Conservation (phyloP, 2,329 filamentous ascomycete genomes). For the Tolypocladium tropicale region DNA sequence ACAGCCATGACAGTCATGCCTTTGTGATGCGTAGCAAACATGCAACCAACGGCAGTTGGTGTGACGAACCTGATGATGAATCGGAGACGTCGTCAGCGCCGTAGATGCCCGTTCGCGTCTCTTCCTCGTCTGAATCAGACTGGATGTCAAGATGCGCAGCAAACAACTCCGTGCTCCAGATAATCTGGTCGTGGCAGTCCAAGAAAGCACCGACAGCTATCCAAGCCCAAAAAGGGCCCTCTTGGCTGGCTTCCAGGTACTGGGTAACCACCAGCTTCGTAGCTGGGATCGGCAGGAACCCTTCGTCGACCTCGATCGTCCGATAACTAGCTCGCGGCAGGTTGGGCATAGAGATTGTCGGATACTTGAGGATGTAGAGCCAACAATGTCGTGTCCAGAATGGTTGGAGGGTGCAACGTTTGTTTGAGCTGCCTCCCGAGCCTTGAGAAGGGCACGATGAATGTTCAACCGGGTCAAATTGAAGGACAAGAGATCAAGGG, state of each 20-base stretch:
- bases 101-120: slow-evolving; percentile 1
- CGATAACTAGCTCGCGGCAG: slow-evolving; percentile 7
- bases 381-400: neutral
- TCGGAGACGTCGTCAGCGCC: slow-evolving; percentile 4
- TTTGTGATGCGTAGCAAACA: slow-evolving; percentile 2
- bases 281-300: slow-evolving; percentile 32
- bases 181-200: slow-evolving; percentile 25
- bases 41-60: neutral
- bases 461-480: neutral
- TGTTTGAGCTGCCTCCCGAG: neutral
- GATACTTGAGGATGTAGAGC: neutral
- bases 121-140: slow-evolving; percentile 15
- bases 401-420: neutral
- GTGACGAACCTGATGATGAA: slow-evolving; percentile 11
- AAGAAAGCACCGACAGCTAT: slow-evolving; percentile 37
- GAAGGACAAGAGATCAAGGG: neutral
- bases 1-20: neutral
- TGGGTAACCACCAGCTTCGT: slow-evolving; percentile 35
- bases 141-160: slow-evolving; percentile 18
- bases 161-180: slow-evolving; percentile 39
- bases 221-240: slow-evolving; percentile 31
- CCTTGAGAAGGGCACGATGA: too few relatives aligned
- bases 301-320: slow-evolving; percentile 17
- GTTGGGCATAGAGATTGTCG: slow-evolving; percentile 9
- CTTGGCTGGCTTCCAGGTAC: slow-evolving; percentile 21